phyloP scores from a whole-genome alignment of 1,284 basidiomycete species.

The Ceratobasidium papillatum region DNA sequence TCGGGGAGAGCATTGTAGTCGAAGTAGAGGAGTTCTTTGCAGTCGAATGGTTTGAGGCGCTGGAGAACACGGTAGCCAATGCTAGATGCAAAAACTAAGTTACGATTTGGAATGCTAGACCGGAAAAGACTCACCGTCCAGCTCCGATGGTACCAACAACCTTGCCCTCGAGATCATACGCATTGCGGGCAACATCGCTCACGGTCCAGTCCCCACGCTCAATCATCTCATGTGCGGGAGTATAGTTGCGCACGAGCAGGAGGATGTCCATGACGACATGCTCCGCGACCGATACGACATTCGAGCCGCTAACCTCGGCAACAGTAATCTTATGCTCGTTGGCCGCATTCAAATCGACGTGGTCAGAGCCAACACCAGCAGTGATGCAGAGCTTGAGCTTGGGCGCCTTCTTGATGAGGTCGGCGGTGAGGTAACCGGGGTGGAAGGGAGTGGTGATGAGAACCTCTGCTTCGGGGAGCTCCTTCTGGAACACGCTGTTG shows the following conservation, averaged over 20 bases:
- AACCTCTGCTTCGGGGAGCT: conserved; percentile 84
- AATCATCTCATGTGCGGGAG: conserved; percentile 86
- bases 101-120: neutral
- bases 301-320: conserved; percentile 81
- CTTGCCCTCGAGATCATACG: conserved; percentile 91
- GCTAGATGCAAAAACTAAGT: conserved; percentile 49
- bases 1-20: conserved; percentile 86
- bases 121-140: conserved; percentile 54
- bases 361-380: conserved; percentile 94
- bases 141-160: conserved; percentile 89
- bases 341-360: conserved; percentile 90
- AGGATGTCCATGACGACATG: conserved; percentile 89
- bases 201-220: conserved; percentile 87
- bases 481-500: conserved; percentile 86
- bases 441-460: conserved; percentile 94
- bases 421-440: conserved; percentile 71
- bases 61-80: conserved; percentile 93
- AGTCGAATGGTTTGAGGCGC: conserved; percentile 86
- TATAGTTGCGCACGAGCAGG: conserved; percentile 86
- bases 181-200: conserved; percentile 79
- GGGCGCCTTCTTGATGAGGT: conserved; percentile 66
- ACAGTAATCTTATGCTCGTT: conserved; percentile 86
- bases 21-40: conserved; percentile 92
- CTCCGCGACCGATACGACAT: conserved; percentile 92
- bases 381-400: conserved; percentile 94